These are phyloP conservation scores for Cronartium quercuum DNA, from an alignment of 1,284 basidiomycete genomes.

Conservation along the genomic window DNA sequence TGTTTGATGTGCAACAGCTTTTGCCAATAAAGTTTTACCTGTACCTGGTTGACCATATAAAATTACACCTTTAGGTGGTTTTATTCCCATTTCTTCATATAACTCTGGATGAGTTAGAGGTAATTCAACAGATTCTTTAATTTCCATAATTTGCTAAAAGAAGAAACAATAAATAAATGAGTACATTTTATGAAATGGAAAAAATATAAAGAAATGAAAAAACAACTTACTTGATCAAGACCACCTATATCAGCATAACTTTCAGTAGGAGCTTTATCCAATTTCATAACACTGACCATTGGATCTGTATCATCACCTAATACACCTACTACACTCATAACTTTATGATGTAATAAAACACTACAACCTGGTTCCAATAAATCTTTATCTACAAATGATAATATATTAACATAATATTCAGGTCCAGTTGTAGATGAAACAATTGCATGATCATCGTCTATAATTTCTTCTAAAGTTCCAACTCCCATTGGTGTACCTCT, in stretches of 20 bases:
- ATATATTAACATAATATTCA: slow-evolving; percentile 96
- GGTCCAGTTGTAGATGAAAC: slow-evolving; percentile 90
- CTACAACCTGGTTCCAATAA: slow-evolving; percentile 92
- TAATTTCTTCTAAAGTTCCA: slow-evolving; percentile 96
- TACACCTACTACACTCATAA: slow-evolving; percentile 88
- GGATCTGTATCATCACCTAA: slow-evolving; percentile 95
- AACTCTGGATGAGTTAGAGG: slow-evolving; percentile 96
- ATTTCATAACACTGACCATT: slow-evolving; percentile 69
- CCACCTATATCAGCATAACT: slow-evolving; percentile 99
- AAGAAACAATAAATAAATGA: not conserved
- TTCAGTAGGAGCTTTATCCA: slow-evolving; percentile 85
- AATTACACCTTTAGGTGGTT: slow-evolving; percentile 97
- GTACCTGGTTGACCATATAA: slow-evolving; percentile 98
- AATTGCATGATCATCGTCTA: slow-evolving; percentile 99
- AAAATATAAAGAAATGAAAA: slow-evolving; percentile 53
- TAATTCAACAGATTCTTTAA: slow-evolving; percentile 90
- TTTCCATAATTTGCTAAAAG: slow-evolving; percentile 20
- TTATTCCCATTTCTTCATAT: slow-evolving; percentile 99
- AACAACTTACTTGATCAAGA: slow-evolving; percentile 89
- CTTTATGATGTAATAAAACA: slow-evolving; percentile 94
- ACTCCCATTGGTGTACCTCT: slow-evolving; percentile 95
- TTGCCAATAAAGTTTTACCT: slow-evolving; percentile 94
- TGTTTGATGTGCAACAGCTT: slow-evolving; percentile 98
- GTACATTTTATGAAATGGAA: not conserved
- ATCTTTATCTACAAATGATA: slow-evolving; percentile 99